Base-by-base conservation (phyloP, 371 early-diverging fungal species). In the Neoconidiobolus thromboides region DNA sequence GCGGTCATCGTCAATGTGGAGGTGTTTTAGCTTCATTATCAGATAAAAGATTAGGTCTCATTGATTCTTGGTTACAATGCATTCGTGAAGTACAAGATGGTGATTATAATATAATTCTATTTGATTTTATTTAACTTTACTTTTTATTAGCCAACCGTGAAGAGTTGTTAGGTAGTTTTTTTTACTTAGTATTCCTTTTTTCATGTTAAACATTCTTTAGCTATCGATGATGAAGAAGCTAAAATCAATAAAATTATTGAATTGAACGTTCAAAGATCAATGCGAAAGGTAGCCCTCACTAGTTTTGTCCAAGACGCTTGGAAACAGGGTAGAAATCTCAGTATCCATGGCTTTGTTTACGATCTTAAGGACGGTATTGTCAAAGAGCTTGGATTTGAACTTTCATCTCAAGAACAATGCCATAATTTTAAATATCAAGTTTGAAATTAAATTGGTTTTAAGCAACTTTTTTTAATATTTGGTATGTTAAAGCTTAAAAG, bases 1-100 rank as follows among this genome's bases (percentile, higher is more conserved):
- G 90, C 62, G 97, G 86, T 68, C 95, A 94, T 69, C 87, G 88
- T 62, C 71, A 78, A 42, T 93, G 93, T 69, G 93, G 90, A 52
- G 96, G 93, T 62, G 83, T 91, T 37, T 73, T 74, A 57, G 86
- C 89, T 12, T 78, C 83, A n/a, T 48, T 65, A 56, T 73, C 74
- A n/a, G 69, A 72, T 40, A 65, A 71, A 10, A 83, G 83, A 42
- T 83, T 69, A 61, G 91, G 88, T 43, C 66, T 86, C 60, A 80
- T 92, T 44, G 90, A 91, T 70, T 83, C 83, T 73, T 90, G 90
- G 91, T 77, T 89, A 26, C 71, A 79, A 48, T 76, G 73, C 61
- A 79, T 89, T 72, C 83, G 86, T 71, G 84, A 86, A 64, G 77
- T 89, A 39, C 82, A 85, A 68, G 54, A 70, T 67, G 73, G 71